Evolutionary conservation across 768 basidiomycete genomes (phyloP).

Genomic region (Lepiota brunneoincarnata): DNA sequence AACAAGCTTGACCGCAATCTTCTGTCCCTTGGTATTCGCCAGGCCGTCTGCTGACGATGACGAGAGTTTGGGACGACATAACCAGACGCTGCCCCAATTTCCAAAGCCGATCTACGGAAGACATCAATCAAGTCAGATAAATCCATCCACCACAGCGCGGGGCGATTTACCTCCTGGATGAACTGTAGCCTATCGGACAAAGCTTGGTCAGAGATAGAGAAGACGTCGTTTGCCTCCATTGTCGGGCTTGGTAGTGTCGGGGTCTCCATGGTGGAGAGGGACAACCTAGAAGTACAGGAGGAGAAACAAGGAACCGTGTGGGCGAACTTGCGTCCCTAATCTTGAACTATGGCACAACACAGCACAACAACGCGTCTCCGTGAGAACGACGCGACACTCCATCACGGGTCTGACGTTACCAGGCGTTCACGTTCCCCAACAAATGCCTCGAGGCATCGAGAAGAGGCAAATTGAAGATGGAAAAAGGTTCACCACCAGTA

Average conservation of each 20-base stretch:
- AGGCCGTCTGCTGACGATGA: constrained; percentile 30
- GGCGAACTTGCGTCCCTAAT: constrained; percentile 16
- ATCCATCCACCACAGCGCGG: not conserved
- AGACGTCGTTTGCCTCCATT: constrained; percentile 55
- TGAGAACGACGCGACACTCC: constrained; percentile 28
- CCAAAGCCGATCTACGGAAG: constrained; percentile 76
- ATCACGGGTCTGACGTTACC: constrained; percentile 6
- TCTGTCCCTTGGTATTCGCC: constrained; percentile 41
- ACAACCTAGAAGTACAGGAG: constrained; percentile 62
- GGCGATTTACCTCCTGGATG: constrained; percentile 59
- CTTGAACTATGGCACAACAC: constrained; percentile 40
- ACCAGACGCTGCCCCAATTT: constrained; percentile 93
- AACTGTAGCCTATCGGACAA: constrained; percentile 72
- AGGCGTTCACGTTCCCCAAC: not conserved
- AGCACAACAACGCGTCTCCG: constrained; percentile 36
- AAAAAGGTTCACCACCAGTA: too few relatives aligned
- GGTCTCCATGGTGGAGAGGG: constrained; percentile 43
- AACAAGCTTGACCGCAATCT: constrained; percentile 91
- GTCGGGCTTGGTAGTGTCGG: constrained; percentile 26
- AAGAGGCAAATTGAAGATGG: not conserved
- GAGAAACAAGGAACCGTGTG: constrained; percentile 34
- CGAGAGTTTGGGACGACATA: constrained; percentile 61
- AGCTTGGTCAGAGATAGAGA: constrained; percentile 71
- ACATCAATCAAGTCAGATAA: constrained; percentile 7
- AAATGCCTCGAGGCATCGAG: not conserved